Evolutionary conservation across 164 flowering plant genomes (phyloP).

Genomic region (Vitis labrusca): DNA sequence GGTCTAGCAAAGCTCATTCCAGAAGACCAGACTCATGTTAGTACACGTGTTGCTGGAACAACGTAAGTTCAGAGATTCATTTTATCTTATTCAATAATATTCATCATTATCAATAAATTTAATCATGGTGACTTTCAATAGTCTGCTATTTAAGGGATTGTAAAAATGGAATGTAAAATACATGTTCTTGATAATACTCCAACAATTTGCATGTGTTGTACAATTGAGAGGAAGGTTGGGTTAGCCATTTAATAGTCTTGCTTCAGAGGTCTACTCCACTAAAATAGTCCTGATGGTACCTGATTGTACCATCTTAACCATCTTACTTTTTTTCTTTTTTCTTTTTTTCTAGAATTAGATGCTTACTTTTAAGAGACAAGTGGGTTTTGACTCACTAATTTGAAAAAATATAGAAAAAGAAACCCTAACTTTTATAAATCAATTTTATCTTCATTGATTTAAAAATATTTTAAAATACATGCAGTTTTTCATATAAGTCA

Average conservation of each 20-base stretch:
- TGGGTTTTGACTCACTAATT: no score
- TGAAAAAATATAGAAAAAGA: no score
- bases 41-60: constrained; percentile 57
- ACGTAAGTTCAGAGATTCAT: constrained; percentile 26
- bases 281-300: not conserved
- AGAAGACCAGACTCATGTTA: constrained; percentile 39
- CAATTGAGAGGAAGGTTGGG: no score
- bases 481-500: no score
- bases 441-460: no score
- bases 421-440: no score
- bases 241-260: no score
- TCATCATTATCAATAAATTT: not conserved
- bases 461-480: no score
- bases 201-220: not conserved
- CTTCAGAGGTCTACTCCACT: not conserved
- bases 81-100: not conserved
- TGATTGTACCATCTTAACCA: no score
- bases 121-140: not conserved
- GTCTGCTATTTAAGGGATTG: not conserved
- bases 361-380: no score
- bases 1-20: constrained; percentile 54
- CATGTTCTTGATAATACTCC: not conserved
- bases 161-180: not conserved
- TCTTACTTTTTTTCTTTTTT: no score
- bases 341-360: no score